Percentiles rank a stretch among this genome's conserved stretches.
These are phyloP conservation scores for Tanacetum coccineum DNA, from an alignment of 129 eudicot genomes.

Conservation along the genomic window DNA sequence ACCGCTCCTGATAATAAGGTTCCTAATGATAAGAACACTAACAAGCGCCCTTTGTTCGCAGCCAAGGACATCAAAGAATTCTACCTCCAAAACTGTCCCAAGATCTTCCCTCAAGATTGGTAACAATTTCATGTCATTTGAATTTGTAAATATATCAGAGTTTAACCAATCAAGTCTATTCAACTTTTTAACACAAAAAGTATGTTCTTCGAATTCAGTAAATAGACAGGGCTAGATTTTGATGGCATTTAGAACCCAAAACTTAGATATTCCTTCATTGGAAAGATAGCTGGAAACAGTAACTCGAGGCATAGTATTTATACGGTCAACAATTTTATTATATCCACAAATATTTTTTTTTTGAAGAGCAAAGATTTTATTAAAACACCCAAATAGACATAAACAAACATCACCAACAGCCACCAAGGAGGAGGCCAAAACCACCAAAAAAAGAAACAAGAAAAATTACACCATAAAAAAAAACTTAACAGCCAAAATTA, in stretches of 20 bases:
- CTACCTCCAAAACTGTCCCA: constrained; percentile 12
- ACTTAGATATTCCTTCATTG: background rate
- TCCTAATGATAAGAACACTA: too few relatives aligned
- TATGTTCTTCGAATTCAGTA: background rate
- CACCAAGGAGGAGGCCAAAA: too few relatives aligned
- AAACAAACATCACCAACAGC: too few relatives aligned
- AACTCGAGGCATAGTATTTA: too few relatives aligned
- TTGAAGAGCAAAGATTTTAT: too few relatives aligned
- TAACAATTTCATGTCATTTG: background rate
- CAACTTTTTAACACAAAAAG: background rate
- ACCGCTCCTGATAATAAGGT: constrained; percentile 15
- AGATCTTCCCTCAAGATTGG: constrained; percentile 24
- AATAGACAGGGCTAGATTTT: background rate
- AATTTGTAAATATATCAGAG: background rate
- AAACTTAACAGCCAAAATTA: too few relatives aligned
- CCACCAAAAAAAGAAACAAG: too few relatives aligned
- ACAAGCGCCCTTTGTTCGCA: constrained; percentile 14
- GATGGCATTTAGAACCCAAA: background rate
- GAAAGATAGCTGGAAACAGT: too few relatives aligned
- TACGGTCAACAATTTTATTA: too few relatives aligned
- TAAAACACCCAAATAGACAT: too few relatives aligned
- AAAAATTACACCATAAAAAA: too few relatives aligned
- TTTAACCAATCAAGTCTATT: background rate
- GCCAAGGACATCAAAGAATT: constrained; percentile 11
- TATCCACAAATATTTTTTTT: too few relatives aligned